These are phyloP conservation scores for Bryum argenteum DNA, from an alignment of 225 moss, liverwort and hornwort species.

Conservation along the genomic window DNA sequence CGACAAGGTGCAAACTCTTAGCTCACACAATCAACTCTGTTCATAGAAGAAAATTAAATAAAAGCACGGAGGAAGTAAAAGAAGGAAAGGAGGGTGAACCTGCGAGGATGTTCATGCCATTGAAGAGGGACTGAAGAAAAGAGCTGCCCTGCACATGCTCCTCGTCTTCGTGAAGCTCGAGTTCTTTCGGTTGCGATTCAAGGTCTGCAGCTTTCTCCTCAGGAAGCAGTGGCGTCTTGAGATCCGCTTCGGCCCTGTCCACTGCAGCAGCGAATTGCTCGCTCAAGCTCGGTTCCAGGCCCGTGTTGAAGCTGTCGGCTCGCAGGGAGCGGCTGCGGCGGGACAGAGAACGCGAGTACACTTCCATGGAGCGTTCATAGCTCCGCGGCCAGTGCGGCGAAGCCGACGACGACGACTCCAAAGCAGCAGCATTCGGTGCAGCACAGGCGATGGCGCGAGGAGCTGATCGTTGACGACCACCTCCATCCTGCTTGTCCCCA, in stretches of 20 bases:
- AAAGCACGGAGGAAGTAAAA: too few relatives aligned
- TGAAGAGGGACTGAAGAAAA: slow-evolving; percentile 76
- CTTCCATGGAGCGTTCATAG: slow-evolving; percentile 67
- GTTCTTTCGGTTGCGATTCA: slow-evolving; percentile 17
- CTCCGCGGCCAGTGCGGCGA: slow-evolving; percentile 76
- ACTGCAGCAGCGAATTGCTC: slow-evolving; percentile 27
- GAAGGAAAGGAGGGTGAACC: slow-evolving; percentile 36
- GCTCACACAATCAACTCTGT: too few relatives aligned
- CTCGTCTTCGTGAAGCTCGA: slow-evolving; percentile 20
- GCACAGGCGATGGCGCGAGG: slow-evolving; percentile 31
- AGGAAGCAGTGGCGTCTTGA: slow-evolving; percentile 60
- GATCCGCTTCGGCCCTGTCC: slow-evolving; percentile 28
- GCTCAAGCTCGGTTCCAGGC: slow-evolving; percentile 27
- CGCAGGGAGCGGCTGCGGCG: slow-evolving; percentile 27
- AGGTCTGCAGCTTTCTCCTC: slow-evolving; percentile 8
- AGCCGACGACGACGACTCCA: slow-evolving; percentile 34
- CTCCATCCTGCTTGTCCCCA: slow-evolving; percentile 3
- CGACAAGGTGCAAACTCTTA: too few relatives aligned
- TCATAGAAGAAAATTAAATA: not conserved
- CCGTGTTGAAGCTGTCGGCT: slow-evolving; percentile 17
- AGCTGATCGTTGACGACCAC: slow-evolving; percentile 20
- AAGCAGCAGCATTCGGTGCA: not conserved
- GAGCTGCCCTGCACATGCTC: slow-evolving; percentile 56
- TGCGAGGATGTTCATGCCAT: slow-evolving; percentile 91
- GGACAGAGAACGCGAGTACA: slow-evolving; percentile 60